Evolutionary conservation across 1,284 basidiomycete genomes (phyloP), one percentile per base, ranked within the genome.

Genomic region (Austroboletus niveus): DNA sequence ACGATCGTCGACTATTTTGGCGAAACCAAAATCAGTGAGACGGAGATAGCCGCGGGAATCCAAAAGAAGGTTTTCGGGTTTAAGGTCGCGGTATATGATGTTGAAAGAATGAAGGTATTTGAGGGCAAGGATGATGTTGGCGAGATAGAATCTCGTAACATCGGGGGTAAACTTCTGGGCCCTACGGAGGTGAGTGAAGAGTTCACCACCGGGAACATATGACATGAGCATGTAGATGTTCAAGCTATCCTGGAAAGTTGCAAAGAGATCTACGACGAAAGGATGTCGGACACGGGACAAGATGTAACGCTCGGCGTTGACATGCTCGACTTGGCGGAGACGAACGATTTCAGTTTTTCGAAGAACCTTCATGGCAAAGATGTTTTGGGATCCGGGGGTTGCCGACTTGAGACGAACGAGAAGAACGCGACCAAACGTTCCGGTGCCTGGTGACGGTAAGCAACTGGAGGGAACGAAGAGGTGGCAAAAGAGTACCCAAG

Each of bases 201-300:
- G 81, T 73, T 99, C 96, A 47, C 96, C 96, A 24, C 96, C 96
- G 1, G 96, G 94, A 42, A 99, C 89, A 69, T 97, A 99, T 60
- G 97, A 97, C 83, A 98, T 92, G 56, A 99, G 82, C 95, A 99
- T 98, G 77, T 98, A 99, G 39, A 98, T 82, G 72, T 98, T 98
- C 61, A 93, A 79, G 57, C 89, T 88, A 69, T 98, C 95, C 67
- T 94, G 92, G 72, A 98, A 98, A 2, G 95, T 98, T 29, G 94
- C 94, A 73, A 96, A 98, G 54, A 92, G 80, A 60, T 92, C 87
- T 56, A 92, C 88, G 55, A 92, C 81, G 69, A 92, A 92, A 5
- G 89, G 89, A 60, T 92, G 88, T 35, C 82, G 82, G 43, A 91
- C 84, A 38, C 87, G 82, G 32, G 94, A 94, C 42, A 99, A 82